Base-by-base conservation (phyloP, 352 stramenopile species). In the Globisporangium nagaii region DNA sequence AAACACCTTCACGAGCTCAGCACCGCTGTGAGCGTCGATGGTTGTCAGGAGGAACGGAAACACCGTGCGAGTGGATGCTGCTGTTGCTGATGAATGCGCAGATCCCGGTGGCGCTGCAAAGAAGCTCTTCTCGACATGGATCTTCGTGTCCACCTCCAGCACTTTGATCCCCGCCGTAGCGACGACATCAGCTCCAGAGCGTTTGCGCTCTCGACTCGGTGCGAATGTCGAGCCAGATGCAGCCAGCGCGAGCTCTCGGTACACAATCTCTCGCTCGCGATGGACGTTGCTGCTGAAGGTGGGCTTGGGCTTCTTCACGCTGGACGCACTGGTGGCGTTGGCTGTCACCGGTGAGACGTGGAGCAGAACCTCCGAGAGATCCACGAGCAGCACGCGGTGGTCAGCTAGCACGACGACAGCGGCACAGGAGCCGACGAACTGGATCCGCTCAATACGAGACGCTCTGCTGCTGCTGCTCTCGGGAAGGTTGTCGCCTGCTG, bases 361-460 rank as follows among this genome's bases (percentile, higher is more conserved):
- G 28, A 46, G 15, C 13, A 72, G 30, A 9, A 58, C 60, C 15
- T 70, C 70, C 3, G 65, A 66, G 27, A 74, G 39, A 47, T 79
- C 61, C 35, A 82, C 54, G n/a, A 75, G 54, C 15, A 82, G 15
- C 3, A 78, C 58, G 20, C 62, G 59, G 12, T 69, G 40, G 19
- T 73, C 55, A 4, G 41, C 52, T 19, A 72, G 64, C 2, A 71
- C 62, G 1, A 72, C 31, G 12, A 82, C 47, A 9, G 58, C 67
- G 12, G 50, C 49, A 11, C 49, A 63, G 12, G 55, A 24, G 3
- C 70, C 72, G 39, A 79, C 59, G 55, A 77, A 79, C 20, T 65
- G 47, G 34, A 82, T 66, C 22, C 56, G 69, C 22, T 56, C 45
- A 24, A 81, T 63, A 5, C n/a, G 7, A 12, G 25, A 32, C 12